phyloP scores from a whole-genome alignment of 805 yeast species.

The Candida ortonii region DNA sequence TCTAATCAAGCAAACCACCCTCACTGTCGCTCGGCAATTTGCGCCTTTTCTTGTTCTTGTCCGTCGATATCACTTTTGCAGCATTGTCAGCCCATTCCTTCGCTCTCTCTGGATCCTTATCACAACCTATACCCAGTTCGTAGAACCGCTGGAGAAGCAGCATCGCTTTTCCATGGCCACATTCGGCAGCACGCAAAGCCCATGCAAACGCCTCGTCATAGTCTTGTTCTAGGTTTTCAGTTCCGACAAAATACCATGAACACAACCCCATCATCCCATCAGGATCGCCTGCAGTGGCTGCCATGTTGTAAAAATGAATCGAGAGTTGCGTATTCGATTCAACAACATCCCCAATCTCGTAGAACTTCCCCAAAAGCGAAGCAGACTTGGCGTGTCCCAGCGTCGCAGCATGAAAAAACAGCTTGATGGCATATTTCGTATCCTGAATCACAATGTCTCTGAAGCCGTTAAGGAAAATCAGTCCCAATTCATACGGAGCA shows the following conservation, averaged over 20 bases:
- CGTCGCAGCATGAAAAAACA: constrained; percentile 85
- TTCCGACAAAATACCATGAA: constrained; percentile 95
- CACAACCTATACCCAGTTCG: constrained; percentile 87
- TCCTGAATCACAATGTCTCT: constrained; percentile 85
- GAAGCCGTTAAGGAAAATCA: constrained; percentile 80
- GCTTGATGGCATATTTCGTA: constrained; percentile 75
- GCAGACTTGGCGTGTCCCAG: constrained; percentile 83
- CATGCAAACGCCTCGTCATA: constrained; percentile 88
- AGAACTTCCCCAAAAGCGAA: constrained; percentile 72
- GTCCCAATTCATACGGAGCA: constrained; percentile 92
- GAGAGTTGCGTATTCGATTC: constrained; percentile 80
- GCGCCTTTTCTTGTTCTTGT: constrained; percentile 23
- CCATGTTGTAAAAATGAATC: constrained; percentile 88
- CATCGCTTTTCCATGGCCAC: constrained; percentile 78
- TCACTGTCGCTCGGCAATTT: no score
- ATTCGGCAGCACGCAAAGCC: constrained; percentile 83
- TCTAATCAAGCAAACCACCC: no score
- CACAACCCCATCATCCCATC: constrained; percentile 90
- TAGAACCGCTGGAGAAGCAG: constrained; percentile 78
- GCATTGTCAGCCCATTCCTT: constrained; percentile 76
- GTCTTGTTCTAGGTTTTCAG: constrained; percentile 79
- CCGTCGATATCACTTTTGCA: constrained; percentile 35
- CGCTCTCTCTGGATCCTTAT: constrained; percentile 52
- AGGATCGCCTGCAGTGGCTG: constrained; percentile 85
- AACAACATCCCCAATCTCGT: constrained; percentile 75